These are phyloP conservation scores for Tetraselmis chui DNA, from an alignment of 139 green algal genomes.

Conservation along the genomic window DNA sequence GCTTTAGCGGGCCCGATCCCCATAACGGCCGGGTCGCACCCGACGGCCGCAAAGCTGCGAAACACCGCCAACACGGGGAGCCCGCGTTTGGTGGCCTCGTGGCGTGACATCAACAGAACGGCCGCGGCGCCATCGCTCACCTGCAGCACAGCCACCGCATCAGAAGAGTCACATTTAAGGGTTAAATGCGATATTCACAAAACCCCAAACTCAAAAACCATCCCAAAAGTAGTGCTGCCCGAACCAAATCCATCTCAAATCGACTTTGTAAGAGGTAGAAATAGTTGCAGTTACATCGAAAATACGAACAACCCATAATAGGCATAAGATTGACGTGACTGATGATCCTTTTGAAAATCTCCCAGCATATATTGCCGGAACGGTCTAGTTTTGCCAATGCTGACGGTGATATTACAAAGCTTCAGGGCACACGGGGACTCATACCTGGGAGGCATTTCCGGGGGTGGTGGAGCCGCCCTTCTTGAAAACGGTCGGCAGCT, in stretches of 20 bases:
- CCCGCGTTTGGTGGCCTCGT: constrained; percentile 68
- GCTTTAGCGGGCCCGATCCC: constrained; percentile 90
- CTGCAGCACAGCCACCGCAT: constrained; percentile 32
- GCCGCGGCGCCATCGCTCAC: constrained; percentile 90
- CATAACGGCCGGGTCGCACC: constrained; percentile 94
- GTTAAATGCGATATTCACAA: not conserved
- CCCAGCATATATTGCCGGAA: too few relatives aligned
- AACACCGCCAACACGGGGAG: constrained; percentile 91
- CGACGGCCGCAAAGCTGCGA: constrained; percentile 80
- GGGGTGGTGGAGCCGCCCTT: constrained; percentile 89
- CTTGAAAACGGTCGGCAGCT: constrained; percentile 87
- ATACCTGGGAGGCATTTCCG: constrained; percentile 86
- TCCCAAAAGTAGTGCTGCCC: not conserved
- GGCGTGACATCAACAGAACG: constrained; percentile 86
- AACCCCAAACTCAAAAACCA: constrained; percentile 7
- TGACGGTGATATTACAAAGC: too few relatives aligned
- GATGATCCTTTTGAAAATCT: too few relatives aligned
- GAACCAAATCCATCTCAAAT: too few relatives aligned
- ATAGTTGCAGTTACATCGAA: too few relatives aligned
- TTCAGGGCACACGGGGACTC: too few relatives aligned
- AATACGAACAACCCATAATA: too few relatives aligned
- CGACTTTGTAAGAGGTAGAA: too few relatives aligned
- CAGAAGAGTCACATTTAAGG: not conserved
- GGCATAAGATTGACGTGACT: too few relatives aligned
- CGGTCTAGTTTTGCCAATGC: too few relatives aligned